phyloP scores from a whole-genome alignment of 1,139 yeast genomes.

The Arxiozyma bovina region DNA sequence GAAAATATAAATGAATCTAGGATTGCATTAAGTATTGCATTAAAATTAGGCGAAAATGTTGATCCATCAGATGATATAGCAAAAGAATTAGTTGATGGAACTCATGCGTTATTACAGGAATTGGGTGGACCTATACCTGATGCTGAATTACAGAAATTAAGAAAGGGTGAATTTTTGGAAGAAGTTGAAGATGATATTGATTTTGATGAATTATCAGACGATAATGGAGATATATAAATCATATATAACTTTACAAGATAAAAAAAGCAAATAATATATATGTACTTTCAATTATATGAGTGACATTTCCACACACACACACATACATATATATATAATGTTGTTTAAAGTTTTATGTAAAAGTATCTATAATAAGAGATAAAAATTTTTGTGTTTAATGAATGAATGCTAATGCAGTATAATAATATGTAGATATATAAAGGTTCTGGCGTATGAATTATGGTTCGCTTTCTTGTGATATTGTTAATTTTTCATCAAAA shows the following conservation, averaged over 20 bases:
- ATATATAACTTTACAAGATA: not conserved
- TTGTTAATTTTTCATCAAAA: slow-evolving; percentile 14
- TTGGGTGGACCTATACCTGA: slow-evolving; percentile 48
- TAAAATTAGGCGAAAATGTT: slow-evolving; percentile 33
- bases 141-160: slow-evolving; percentile 34
- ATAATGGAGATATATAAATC: slow-evolving; percentile 1
- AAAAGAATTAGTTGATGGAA: slow-evolving; percentile 47
- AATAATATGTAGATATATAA: not conserved
- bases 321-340: not conserved
- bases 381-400: no score
- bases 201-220: slow-evolving; percentile 18
- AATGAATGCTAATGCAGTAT: not conserved
- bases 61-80: slow-evolving; percentile 41
- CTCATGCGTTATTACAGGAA: slow-evolving; percentile 41
- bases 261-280: no score
- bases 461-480: slow-evolving; percentile 3
- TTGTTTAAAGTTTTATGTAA: not conserved
- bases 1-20: slow-evolving; percentile 40
- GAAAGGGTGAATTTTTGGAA: slow-evolving; percentile 37
- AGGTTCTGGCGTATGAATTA: not conserved
- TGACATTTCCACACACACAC: not conserved
- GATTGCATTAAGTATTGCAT: slow-evolving; percentile 49
- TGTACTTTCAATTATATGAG: not conserved
- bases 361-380: not conserved
- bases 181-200: slow-evolving; percentile 35